These are phyloP conservation scores for Cutaneotrichosporon mucoides DNA, from an alignment of 1,284 basidiomycete genomes.

Conservation along the genomic window DNA sequence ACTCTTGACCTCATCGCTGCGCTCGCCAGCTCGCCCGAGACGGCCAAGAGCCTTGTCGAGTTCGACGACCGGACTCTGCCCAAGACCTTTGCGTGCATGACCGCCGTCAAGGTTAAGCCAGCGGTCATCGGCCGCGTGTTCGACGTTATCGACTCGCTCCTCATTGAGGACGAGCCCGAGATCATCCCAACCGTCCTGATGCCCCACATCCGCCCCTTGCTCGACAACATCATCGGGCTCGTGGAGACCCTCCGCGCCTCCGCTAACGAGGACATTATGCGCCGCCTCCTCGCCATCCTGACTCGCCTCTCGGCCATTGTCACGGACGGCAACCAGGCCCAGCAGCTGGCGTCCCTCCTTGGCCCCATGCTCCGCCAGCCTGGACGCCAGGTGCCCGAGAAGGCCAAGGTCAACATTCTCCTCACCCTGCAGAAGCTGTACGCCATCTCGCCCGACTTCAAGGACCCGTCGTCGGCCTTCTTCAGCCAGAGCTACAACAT, in stretches of 20 bases:
- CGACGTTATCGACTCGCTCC: conserved; percentile 75
- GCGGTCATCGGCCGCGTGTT: conserved; percentile 74
- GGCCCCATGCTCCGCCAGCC: conserved; percentile 76
- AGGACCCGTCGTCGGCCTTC: conserved; percentile 54
- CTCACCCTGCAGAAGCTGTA: conserved; percentile 71
- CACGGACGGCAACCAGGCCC: conserved; percentile 66
- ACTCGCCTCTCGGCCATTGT: conserved; percentile 75
- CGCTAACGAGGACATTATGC: conserved; percentile 66
- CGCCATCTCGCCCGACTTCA: conserved; percentile 65
- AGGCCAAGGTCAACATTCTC: conserved; percentile 79
- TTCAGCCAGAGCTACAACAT: conserved; percentile 63
- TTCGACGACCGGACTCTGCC: conserved; percentile 69
- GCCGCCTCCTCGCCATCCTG: conserved; percentile 77
- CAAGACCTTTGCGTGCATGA: conserved; percentile 74
- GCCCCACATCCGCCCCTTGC: conserved; percentile 70
- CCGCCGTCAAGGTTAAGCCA: conserved; percentile 81
- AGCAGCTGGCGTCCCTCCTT: conserved; percentile 69
- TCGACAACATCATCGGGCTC: conserved; percentile 68
- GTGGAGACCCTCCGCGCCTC: conserved; percentile 57
- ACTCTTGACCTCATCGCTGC: conserved; percentile 79
- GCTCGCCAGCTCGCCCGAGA: conserved; percentile 65
- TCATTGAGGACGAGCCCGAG: conserved; percentile 54
- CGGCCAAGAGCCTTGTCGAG: conserved; percentile 62
- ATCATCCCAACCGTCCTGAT: conserved; percentile 56
- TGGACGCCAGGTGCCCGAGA: conserved; percentile 73